Evolutionary conservation across 305 asterid genomes (phyloP).

Genomic region (Fraxinus platypoda): DNA sequence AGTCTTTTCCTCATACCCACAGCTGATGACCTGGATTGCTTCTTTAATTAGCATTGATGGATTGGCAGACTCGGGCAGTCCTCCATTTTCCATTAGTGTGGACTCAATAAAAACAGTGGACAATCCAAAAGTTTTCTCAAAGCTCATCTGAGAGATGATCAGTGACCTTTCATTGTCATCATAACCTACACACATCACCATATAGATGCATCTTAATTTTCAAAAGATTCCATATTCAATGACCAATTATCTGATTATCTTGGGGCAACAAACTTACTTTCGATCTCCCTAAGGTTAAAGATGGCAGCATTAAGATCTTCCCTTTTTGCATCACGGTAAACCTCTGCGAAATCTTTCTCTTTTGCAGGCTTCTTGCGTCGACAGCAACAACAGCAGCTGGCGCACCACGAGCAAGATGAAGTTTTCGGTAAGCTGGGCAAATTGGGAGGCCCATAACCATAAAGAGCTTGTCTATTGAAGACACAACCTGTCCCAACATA

Average conservation of each 20-base stretch:
- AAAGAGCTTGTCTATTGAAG: conserved; percentile 94
- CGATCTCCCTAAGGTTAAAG: conserved; percentile 89
- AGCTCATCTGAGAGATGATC: conserved; percentile 90
- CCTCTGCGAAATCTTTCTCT: conserved; percentile 74
- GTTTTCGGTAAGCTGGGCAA: conserved; percentile 48
- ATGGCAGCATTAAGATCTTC: conserved; percentile 95
- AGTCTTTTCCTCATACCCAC: conserved; percentile 96
- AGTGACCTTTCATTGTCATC: conserved; percentile 88
- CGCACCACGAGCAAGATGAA: conserved; percentile 65
- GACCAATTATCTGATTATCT: background rate
- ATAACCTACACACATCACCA: conserved; percentile 46
- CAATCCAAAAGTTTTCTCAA: conserved; percentile 89
- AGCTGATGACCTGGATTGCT: conserved; percentile 94
- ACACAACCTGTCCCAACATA: conserved; percentile 96
- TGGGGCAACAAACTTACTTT: conserved; percentile 53
- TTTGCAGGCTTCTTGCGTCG: conserved; percentile 66
- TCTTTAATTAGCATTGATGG: conserved; percentile 80
- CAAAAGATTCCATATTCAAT: background rate
- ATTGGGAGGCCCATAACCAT: conserved; percentile 85
- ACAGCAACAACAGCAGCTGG: conserved; percentile 73
- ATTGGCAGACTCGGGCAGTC: conserved; percentile 71
- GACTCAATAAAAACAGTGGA: conserved; percentile 91
- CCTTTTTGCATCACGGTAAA: conserved; percentile 86
- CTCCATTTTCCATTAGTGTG: conserved; percentile 91
- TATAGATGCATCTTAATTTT: conserved; percentile 3